Percentiles rank a stretch among this genome's conserved stretches.
These are phyloP conservation scores for Trametes meyenii DNA, from an alignment of 768 basidiomycete genomes.

Conservation along the genomic window DNA sequence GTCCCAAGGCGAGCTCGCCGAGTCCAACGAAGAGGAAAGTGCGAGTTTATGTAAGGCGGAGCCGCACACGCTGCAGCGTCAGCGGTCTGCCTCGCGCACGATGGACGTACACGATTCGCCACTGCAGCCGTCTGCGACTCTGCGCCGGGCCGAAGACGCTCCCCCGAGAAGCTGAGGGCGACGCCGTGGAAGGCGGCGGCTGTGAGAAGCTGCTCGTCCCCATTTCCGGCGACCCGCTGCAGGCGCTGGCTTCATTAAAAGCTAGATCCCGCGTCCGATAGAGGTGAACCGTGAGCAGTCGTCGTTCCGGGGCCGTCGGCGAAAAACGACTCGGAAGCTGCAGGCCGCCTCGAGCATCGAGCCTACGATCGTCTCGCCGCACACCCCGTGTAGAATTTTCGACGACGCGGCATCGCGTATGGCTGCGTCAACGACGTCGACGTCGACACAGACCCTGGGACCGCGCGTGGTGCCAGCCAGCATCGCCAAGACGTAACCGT, in stretches of 20 bases:
- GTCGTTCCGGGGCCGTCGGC: slow-evolving; percentile 16
- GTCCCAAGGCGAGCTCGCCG: slow-evolving; percentile 1
- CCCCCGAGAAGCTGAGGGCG: background rate
- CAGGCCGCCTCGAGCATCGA: background rate
- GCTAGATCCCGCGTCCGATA: slow-evolving; percentile 18
- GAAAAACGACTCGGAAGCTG: slow-evolving; percentile 20
- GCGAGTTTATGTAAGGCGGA: slow-evolving; percentile 22
- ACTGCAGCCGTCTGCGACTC: slow-evolving; percentile 3
- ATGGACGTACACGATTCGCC: slow-evolving; percentile 12
- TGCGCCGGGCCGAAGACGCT: slow-evolving; percentile 10
- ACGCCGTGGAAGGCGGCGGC: slow-evolving; percentile 4
- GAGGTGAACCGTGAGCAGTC: slow-evolving; percentile 9
- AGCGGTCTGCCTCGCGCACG: slow-evolving; percentile 13
- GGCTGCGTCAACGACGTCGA: background rate
- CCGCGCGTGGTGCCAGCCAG: background rate
- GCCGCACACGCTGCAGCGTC: slow-evolving; percentile 13
- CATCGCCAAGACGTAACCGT: no score
- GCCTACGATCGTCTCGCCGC: background rate
- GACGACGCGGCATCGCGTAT: no score
- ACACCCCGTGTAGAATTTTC: background rate
- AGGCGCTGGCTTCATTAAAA: slow-evolving; percentile 18
- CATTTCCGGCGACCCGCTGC: background rate
- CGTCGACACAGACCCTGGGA: background rate
- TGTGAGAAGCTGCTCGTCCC: background rate
- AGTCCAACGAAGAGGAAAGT: slow-evolving; percentile 21